Percentiles rank a stretch among this genome's conserved stretches.
Evolutionary conservation across 1,284 basidiomycete species (phyloP).

Genomic region (Coriolopsis trogii): DNA sequence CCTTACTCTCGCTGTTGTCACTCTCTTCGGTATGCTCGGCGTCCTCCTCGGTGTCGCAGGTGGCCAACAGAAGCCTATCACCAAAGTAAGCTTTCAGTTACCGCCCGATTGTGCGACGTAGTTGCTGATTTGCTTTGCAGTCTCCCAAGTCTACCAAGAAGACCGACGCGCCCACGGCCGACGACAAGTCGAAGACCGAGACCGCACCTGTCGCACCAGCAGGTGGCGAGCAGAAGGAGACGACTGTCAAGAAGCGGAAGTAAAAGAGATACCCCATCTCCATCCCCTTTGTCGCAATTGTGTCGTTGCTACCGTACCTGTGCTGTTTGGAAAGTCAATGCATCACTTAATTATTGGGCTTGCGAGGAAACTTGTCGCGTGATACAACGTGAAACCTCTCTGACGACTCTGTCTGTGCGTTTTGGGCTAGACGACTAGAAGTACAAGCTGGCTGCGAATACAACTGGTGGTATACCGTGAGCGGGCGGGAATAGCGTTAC

Average conservation of each 20-base stretch:
- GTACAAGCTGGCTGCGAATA: constrained; percentile 87
- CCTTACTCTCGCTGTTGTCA: constrained; percentile 72
- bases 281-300: constrained; percentile 16
- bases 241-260: constrained; percentile 59
- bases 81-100: constrained; percentile 45
- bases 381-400: neutral
- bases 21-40: constrained; percentile 83
- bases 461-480: constrained; percentile 53
- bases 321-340: constrained; percentile 29
- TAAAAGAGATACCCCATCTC: constrained; percentile 30
- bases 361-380: constrained; percentile 22
- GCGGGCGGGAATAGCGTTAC: neutral
- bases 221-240: constrained; percentile 66
- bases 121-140: constrained; percentile 34
- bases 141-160: constrained; percentile 71
- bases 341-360: constrained; percentile 32
- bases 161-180: constrained; percentile 63
- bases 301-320: constrained; percentile 21
- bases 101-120: neutral
- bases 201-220: constrained; percentile 68
- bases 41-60: constrained; percentile 80
- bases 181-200: constrained; percentile 67
- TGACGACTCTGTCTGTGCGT: neutral
- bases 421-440: constrained; percentile 50
- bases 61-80: constrained; percentile 66